phyloP scores from a whole-genome alignment of 164 flowering plant genomes.

The Macadamia tetraphylla region DNA sequence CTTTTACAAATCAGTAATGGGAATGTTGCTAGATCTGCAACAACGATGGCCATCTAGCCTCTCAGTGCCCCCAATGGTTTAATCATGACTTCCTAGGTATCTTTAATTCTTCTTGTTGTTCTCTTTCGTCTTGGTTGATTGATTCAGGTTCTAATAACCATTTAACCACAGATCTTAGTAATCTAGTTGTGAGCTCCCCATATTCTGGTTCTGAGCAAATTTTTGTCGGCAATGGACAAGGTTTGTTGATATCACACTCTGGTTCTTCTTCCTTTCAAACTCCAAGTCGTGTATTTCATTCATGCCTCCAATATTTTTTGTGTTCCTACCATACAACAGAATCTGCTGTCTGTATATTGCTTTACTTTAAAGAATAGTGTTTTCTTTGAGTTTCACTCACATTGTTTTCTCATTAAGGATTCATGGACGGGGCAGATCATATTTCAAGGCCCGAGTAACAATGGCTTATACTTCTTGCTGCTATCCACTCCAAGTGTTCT shows the following conservation, averaged over 20 bases:
- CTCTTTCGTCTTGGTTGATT: neutral
- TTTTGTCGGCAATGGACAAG: neutral
- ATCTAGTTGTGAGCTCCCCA: no score
- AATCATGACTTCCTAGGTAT: no score
- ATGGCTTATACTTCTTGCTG: constrained; percentile 2
- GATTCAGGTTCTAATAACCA: neutral
- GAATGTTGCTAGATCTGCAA: no score
- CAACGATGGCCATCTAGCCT: no score
- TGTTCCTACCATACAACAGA: neutral
- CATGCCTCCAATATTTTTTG: neutral
- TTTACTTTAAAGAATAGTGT: constrained; percentile 1
- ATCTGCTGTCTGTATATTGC: constrained; percentile 2
- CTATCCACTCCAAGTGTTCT: no score
- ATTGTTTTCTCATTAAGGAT: constrained; percentile 15
- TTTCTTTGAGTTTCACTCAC: constrained; percentile 4
- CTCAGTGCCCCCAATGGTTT: no score
- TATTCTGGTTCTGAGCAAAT: constrained; percentile 3
- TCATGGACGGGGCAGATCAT: neutral
- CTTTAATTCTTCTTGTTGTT: no score
- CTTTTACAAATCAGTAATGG: no score
- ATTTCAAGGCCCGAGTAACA: neutral
- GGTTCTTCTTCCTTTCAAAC: neutral
- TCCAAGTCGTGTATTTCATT: neutral
- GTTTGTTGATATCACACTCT: neutral
- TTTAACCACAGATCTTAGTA: constrained; percentile 2